Evolutionary conservation across 768 basidiomycete genomes (phyloP), one percentile per base, ranked within the genome.

Genomic region (Kwoniella europaea): DNA sequence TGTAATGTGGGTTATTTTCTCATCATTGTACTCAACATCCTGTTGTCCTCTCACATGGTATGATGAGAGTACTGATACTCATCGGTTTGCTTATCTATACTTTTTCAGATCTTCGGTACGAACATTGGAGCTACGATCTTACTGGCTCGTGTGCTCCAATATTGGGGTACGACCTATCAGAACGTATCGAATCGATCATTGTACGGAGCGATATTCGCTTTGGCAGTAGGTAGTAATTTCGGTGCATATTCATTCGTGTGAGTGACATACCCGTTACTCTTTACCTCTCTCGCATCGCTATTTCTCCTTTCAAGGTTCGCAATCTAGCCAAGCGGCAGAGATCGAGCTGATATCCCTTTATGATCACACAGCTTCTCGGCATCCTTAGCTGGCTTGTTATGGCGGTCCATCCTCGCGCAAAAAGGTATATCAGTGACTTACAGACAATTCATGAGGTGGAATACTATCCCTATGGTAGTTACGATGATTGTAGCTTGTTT

Each of bases 111-210:
- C 62, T 89, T 91, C 18, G 93, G 93, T 0, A 95, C 93, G 6
- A 95, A 95, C 84, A 95, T 95, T 65, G 93, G 93, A 46, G 91
- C 92, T 2, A 93, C 92, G 4, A 94, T 98, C 80, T 87, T 97
- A 42, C 88, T 95, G 16, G 91, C 92, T 41, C 90, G 94, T 72
- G 87, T 93, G 52, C 86, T 92, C 7, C 88, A 65, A 22, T 54
- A 64, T 22, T 73, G 71, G 76, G 52, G 57, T 16, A 58, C 58
- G 7, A 64, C 57, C 3, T 6, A 50, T 50, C 46, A 16, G 53
- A 10, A 50, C 44, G 76, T 80, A 10, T 79, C 81, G 2, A 56
- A 79, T 9, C 69, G 82, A 12, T 72, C 77, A 50, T 74, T 85
- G 24, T 80, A 78, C 27, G 90, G 89, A 1, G 88, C 93, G 0